phyloP scores from a whole-genome alignment of 2,329 filamentous ascomycete species.

The Venturia asperata region DNA sequence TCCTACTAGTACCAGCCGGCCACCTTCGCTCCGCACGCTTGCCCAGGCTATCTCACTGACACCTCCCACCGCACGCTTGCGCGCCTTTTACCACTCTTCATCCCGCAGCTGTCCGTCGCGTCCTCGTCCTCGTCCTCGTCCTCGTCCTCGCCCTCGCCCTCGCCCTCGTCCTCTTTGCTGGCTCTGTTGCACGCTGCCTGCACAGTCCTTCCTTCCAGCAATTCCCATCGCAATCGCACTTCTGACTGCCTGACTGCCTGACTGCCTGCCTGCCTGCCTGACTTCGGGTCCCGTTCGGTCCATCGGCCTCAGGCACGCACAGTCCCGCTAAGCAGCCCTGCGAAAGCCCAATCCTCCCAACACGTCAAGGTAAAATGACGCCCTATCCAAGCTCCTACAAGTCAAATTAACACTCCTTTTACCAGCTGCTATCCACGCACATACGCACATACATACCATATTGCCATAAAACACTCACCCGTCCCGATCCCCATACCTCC shows the following conservation, averaged over 20 bases:
- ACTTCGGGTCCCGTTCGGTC: not conserved
- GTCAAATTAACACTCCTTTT: slow-evolving; percentile 12
- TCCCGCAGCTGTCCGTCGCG: not conserved
- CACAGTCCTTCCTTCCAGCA: too few relatives aligned
- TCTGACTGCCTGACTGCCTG: too few relatives aligned
- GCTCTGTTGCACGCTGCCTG: too few relatives aligned
- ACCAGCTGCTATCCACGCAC: not conserved
- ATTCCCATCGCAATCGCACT: not conserved
- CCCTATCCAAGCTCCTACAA: not conserved
- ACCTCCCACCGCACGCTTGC: not conserved
- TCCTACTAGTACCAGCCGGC: too few relatives aligned
- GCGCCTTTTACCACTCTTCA: not conserved
- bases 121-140: too few relatives aligned
- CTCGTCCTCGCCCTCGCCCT: too few relatives aligned
- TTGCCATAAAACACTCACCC: not conserved
- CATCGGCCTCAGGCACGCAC: not conserved
- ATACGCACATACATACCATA: not conserved
- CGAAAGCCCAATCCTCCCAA: slow-evolving; percentile 1
- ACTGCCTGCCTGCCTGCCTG: not conserved
- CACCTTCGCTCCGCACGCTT: not conserved
- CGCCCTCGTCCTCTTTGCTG: too few relatives aligned
- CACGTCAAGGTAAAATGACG: not conserved
- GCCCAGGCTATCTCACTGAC: not conserved
- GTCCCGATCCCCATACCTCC: not conserved
- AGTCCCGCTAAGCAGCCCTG: slow-evolving; percentile 8